Evolutionary conservation across 495 filamentous ascomycete genomes (phyloP).

Genomic region (Melanomma pulvis-pyrius): DNA sequence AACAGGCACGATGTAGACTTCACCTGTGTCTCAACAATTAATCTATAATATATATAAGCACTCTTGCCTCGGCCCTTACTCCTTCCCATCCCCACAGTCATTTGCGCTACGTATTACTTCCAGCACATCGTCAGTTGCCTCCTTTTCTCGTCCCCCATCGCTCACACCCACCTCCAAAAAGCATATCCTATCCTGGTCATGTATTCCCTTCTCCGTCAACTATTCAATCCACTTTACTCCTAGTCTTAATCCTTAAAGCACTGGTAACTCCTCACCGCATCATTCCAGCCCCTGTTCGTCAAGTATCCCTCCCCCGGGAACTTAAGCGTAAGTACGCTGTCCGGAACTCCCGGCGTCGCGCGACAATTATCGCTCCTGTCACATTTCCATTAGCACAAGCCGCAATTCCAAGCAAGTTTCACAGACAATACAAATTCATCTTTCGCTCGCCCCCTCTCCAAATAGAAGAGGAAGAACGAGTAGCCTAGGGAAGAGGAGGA

Average conservation of each 20-base stretch:
- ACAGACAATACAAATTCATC: too few species aligned
- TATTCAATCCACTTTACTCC: too few species aligned
- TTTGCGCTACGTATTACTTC: too few species aligned
- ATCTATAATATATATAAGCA: too few species aligned
- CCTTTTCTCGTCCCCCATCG: too few species aligned
- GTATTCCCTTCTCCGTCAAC: too few species aligned
- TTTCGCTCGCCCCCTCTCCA: too few species aligned
- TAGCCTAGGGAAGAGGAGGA: background rate
- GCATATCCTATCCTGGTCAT: background rate
- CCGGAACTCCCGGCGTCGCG: background rate
- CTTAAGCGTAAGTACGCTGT: background rate
- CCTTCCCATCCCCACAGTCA: too few species aligned
- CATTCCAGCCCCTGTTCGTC: conserved; percentile 14
- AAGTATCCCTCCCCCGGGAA: conserved; percentile 7
- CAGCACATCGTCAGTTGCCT: too few species aligned
- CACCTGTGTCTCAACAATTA: too few species aligned
- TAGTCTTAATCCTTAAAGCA: conserved; percentile 20
- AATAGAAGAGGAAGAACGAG: background rate
- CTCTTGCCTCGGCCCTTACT: too few species aligned
- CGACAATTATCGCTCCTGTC: background rate
- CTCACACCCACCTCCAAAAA: background rate
- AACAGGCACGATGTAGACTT: too few species aligned
- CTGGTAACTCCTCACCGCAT: conserved; percentile 18
- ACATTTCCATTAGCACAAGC: background rate
- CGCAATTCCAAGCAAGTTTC: background rate